A percentile compares a stretch with the other conserved stretches of the same genome.
These are phyloP conservation scores for Aspergillus funiculosus DNA, from an alignment of 495 filamentous ascomycete genomes.

Conservation along the genomic window DNA sequence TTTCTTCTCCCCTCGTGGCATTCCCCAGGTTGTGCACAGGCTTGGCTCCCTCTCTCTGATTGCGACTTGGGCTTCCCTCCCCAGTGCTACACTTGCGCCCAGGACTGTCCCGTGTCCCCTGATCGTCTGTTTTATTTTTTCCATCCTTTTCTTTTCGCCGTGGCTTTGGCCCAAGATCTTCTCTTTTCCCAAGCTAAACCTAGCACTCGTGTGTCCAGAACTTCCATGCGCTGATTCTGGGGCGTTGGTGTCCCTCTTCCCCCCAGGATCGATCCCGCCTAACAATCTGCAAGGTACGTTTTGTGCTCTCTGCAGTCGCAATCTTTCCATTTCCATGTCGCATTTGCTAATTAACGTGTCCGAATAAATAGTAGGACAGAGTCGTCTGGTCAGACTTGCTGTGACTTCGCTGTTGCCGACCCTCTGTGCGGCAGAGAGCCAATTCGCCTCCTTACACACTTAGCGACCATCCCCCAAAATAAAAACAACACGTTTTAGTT, in stretches of 20 bases:
- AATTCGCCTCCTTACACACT: no score
- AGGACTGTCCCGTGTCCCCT: conserved; percentile 10
- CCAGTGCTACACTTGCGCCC: conserved; percentile 12
- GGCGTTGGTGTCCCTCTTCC: conserved; percentile 1
- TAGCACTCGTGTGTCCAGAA: not conserved
- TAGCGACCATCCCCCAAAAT: not conserved
- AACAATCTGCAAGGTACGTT: no score
- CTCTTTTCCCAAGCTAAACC: no score
- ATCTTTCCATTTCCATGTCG: no score
- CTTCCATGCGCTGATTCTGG: conserved; percentile 5
- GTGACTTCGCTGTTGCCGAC: not conserved
- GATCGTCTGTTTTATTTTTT: conserved; percentile 4
- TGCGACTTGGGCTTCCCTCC: conserved; percentile 8
- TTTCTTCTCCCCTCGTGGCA: conserved; percentile 9
- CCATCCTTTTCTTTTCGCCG: not conserved
- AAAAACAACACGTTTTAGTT: not conserved
- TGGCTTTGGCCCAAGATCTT: not conserved
- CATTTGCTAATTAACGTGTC: conserved; percentile 2
- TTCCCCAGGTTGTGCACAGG: conserved; percentile 9
- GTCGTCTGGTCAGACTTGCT: not conserved
- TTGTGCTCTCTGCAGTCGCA: no score
- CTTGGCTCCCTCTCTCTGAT: conserved; percentile 13
- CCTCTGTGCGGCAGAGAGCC: conserved; percentile 1
- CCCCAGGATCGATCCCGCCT: no score
- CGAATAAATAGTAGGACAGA: conserved; percentile 3